Evolutionary conservation across 331 rosid species (phyloP).

Genomic region (Quercus tomentella): DNA sequence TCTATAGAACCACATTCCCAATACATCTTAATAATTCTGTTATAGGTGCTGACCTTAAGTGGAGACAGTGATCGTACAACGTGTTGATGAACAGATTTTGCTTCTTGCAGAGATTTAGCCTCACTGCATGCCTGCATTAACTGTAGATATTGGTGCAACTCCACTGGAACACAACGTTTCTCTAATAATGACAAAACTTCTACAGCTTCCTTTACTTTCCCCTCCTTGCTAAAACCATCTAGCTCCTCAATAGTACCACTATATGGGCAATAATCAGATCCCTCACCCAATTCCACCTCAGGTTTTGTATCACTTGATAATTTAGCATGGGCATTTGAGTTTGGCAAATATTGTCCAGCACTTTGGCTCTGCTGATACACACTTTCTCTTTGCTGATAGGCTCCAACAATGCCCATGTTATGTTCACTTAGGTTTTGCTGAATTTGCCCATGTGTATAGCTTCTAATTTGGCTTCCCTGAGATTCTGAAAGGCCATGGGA

Average conservation of each 20-base stretch:
- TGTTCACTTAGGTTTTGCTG: conserved; percentile 13
- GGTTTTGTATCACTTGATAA: conserved; percentile 18
- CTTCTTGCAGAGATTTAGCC: conserved; percentile 56
- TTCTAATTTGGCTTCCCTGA: conserved; percentile 19
- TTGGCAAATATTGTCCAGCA: conserved; percentile 27
- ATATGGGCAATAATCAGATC: conserved; percentile 19
- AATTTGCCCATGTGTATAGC: conserved; percentile 9
- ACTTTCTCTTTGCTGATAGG: conserved; percentile 22
- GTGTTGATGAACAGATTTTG: conserved; percentile 43
- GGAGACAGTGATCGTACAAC: conserved; percentile 34
- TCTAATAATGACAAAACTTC: conserved; percentile 46
- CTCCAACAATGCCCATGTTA: too few relatives aligned
- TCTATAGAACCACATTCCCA: conserved; percentile 66
- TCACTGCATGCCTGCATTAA: conserved; percentile 55
- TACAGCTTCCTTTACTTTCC: conserved; percentile 69
- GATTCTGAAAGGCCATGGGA: conserved; percentile 26
- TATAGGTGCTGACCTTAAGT: conserved; percentile 49
- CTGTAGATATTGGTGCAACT: conserved; percentile 43
- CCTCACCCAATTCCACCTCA: conserved; percentile 18
- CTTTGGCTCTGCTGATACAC: conserved; percentile 23
- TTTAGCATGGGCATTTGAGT: conserved; percentile 24
- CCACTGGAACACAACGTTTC: conserved; percentile 38
- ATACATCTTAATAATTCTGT: conserved; percentile 67
- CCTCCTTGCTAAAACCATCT: conserved; percentile 48
- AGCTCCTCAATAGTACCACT: conserved; percentile 50